phyloP scores from a whole-genome alignment of 179 eudicot species.

The Amaranthus tricolor region DNA sequence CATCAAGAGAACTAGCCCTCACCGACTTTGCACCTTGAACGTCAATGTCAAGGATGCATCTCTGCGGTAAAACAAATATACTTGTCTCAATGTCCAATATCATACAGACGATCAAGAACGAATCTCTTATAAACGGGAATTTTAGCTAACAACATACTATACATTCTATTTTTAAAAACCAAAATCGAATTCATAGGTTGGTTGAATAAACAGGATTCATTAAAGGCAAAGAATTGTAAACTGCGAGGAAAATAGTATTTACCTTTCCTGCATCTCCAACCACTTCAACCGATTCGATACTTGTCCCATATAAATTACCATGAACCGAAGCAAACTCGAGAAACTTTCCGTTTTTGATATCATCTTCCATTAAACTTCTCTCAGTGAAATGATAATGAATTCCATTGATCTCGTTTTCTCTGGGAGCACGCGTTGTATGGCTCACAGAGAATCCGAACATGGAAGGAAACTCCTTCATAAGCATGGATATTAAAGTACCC shows the following conservation, averaged over 20 bases:
- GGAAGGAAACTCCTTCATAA: constrained; percentile 78
- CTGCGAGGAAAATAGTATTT: constrained; percentile 14
- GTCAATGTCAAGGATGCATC: constrained; percentile 98
- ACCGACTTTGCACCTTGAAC: constrained; percentile 96
- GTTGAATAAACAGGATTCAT: too few relatives aligned
- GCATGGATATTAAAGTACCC: constrained; percentile 74
- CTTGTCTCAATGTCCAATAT: too few relatives aligned
- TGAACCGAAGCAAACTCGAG: constrained; percentile 94
- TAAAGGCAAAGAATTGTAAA: background rate
- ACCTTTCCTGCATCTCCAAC: constrained; percentile 94
- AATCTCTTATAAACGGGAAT: too few relatives aligned
- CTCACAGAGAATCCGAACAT: constrained; percentile 96
- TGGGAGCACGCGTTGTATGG: constrained; percentile 91
- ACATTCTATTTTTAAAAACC: too few relatives aligned
- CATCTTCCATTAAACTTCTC: constrained; percentile 64
- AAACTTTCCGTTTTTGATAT: constrained; percentile 74
- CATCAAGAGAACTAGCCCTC: constrained; percentile 86
- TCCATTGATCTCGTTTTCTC: constrained; percentile 71
- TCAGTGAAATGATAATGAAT: constrained; percentile 89
- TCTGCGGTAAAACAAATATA: constrained; percentile 36
- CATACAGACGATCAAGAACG: too few relatives aligned
- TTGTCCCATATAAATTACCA: constrained; percentile 94
- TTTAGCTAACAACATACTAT: too few relatives aligned
- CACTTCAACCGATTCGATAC: constrained; percentile 82
- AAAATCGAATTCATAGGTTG: too few relatives aligned